phyloP scores from a whole-genome alignment of 805 yeast species.

The Wickerhamiella galacta region DNA sequence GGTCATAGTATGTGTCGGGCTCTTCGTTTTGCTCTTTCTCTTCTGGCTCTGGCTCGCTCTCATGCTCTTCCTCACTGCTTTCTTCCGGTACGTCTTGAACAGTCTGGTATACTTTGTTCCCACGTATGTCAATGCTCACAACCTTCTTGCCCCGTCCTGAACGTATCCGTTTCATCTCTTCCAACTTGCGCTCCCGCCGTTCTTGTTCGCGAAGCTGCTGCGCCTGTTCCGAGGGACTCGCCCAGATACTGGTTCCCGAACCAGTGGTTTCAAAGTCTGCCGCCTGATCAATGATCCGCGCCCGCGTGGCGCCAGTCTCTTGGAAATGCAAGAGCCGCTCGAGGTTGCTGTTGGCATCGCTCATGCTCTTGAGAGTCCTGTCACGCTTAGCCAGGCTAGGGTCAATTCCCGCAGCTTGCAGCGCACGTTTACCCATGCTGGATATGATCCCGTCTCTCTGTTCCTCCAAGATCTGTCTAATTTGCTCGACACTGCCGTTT shows the following conservation, averaged over 20 bases:
- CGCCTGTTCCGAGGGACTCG: constrained; percentile 70
- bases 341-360: constrained; percentile 55
- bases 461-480: constrained; percentile 35
- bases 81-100: constrained; percentile 28
- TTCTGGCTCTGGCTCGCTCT: constrained; percentile 3
- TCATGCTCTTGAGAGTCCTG: constrained; percentile 18
- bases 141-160: constrained; percentile 61
- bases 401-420: constrained; percentile 24
- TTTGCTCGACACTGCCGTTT: constrained; percentile 41
- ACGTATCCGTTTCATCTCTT: constrained; percentile 39
- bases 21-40: constrained; percentile 4
- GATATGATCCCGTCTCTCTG: constrained; percentile 31
- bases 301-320: constrained; percentile 74
- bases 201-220: constrained; percentile 77
- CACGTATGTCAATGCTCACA: constrained; percentile 58
- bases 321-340: constrained; percentile 67
- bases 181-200: constrained; percentile 41
- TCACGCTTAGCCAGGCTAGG: constrained; percentile 3
- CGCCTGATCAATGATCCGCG: constrained; percentile 82
- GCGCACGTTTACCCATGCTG: constrained; percentile 22
- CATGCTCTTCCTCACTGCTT: not conserved
- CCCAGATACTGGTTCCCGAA: constrained; percentile 52
- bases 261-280: constrained; percentile 64
- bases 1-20: not conserved
- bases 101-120: constrained; percentile 60